Conservation (phyloP, 306 rosid species). For the Gleditsia sinensis region DNA sequence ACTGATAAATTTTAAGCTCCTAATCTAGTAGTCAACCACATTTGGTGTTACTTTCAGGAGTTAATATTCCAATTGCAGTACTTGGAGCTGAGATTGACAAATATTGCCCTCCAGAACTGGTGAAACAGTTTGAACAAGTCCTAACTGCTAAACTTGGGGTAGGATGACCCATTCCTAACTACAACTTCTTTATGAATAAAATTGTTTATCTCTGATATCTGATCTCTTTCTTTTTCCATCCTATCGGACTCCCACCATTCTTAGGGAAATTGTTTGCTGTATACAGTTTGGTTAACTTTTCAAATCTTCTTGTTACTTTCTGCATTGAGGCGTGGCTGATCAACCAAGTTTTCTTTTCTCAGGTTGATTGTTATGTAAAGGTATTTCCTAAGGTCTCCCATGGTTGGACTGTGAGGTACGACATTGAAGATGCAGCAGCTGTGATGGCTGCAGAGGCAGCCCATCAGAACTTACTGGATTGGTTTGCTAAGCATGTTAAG, state of each 20-base stretch:
- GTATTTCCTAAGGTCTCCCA: slow-evolving; percentile 29
- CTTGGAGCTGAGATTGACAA: slow-evolving; percentile 43
- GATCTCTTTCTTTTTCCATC: no score
- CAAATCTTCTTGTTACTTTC: not conserved
- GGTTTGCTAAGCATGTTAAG: slow-evolving; percentile 47
- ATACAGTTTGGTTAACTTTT: no score
- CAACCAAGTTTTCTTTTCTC: not conserved
- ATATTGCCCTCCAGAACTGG: slow-evolving; percentile 27
- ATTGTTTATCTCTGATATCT: no score
- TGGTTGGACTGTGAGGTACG: slow-evolving; percentile 59
- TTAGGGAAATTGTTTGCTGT: no score
- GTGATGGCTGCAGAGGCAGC: slow-evolving; percentile 56
- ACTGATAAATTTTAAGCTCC: no score
- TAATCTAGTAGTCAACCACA: no score
- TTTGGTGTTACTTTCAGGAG: slow-evolving; percentile 30
- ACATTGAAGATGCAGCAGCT: slow-evolving; percentile 42
- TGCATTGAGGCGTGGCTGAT: not conserved
- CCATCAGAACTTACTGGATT: slow-evolving; percentile 48
- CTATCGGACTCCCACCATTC: no score
- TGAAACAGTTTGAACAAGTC: slow-evolving; percentile 28
- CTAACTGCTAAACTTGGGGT: slow-evolving; percentile 29
- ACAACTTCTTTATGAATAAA: not conserved
- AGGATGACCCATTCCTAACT: not conserved
- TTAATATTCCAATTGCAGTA: slow-evolving; percentile 43
- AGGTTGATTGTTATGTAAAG: not conserved